Base-by-base conservation (phyloP, 2,329 filamentous ascomycete genomes). In the Scedosporium dehoogii region DNA sequence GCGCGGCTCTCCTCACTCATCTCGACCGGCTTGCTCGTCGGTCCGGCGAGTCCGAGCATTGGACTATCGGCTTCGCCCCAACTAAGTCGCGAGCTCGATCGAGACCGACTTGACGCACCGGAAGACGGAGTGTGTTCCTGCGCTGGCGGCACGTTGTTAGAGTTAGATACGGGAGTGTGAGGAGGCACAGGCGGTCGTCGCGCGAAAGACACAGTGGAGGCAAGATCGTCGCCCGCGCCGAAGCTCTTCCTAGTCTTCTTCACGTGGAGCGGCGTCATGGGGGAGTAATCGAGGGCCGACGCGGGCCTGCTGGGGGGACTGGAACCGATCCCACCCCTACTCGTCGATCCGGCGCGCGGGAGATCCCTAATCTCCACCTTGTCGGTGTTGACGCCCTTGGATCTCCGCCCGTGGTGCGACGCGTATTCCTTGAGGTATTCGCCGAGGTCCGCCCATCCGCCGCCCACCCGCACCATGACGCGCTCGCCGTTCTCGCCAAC, bases 401-500 rank as follows among this genome's bases (percentile, higher is more conserved):
- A 83, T 51, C 84, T 86, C n/a, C 90, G 87, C 53, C 90, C 90
- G 72, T 99, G 94, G 71, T 99, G 94, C 64, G 87, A 86, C 6
- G 92, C 92, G 69, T 97, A 99, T 73, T 96, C 91, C 68, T 92
- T 89, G 51, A 99, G 81, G 70, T 97, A 99, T 73, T 97, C 94
- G 44, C 90, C 93, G 21, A 99, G 79, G 73, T 99, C 94, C 14
- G 92, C 92, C 94, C 94, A 99, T n/a, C 94, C 94, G 64, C 94
- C 94, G 12, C 94, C 94, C 12, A 99, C 93, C 42, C 94, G 89
- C 6, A 99, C 94, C 94, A 99, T 97, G 65, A 97, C 92, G 60
- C 94, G 86, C 73, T 97, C 92, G 16, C 90, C 91, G 63, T 86
- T 82, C 72, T 96, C 92, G 59, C 94, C 94, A 2, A 99, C 92